Evolutionary conservation across 257 asterid genomes (phyloP).

Genomic region (Fraxinus cuspidata): DNA sequence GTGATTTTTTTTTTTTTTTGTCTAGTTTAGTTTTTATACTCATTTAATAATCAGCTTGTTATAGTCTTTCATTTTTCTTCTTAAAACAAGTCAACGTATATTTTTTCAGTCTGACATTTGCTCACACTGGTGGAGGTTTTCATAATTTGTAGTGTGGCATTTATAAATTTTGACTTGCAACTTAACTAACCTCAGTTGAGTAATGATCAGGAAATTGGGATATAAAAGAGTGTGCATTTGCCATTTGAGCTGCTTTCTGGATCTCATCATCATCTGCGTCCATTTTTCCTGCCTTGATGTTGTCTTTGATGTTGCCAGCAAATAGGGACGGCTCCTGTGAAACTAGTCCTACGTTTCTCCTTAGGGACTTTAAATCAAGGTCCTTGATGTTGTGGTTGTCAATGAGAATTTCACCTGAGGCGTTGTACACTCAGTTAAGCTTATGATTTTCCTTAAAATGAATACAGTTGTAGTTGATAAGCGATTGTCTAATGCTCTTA

Average conservation of each 20-base stretch:
- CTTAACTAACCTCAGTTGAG: conserved; percentile 59
- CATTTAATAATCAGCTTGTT: neutral
- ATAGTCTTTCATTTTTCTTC: neutral
- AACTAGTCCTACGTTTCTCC: conserved; percentile 77
- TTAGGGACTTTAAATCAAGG: conserved; percentile 63
- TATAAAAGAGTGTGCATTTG: conserved; percentile 83
- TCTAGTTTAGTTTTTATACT: neutral
- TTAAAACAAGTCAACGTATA: neutral
- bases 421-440: conserved; percentile 27
- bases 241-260: conserved; percentile 61
- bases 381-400: conserved; percentile 71
- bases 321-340: conserved; percentile 88
- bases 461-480: neutral
- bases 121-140: conserved; percentile 9
- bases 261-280: conserved; percentile 63
- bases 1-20: neutral
- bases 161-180: neutral
- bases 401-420: conserved; percentile 63
- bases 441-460: conserved; percentile 18
- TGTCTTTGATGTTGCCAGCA: conserved; percentile 71
- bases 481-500: conserved; percentile 10
- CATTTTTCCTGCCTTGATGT: conserved; percentile 63
- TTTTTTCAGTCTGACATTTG: neutral
- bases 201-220: conserved; percentile 71
- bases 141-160: neutral